Conservation (phyloP, 2,329 filamentous ascomycete species). For the Geoglossum cookeanum region DNA sequence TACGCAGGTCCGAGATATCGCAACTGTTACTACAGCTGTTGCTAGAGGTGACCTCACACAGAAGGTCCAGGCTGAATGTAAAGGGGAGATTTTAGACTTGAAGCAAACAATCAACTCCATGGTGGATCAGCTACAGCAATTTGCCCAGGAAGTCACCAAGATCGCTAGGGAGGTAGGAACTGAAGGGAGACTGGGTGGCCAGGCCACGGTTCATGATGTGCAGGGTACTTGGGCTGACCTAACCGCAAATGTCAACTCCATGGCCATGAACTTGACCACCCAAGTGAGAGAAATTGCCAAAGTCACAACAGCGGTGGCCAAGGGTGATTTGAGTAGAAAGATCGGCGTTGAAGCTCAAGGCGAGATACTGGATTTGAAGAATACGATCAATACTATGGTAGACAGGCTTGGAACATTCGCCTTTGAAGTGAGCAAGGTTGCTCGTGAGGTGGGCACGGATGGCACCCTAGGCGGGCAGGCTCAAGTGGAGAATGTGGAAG, state of each 20-base stretch:
- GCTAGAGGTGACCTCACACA: slow-evolving; percentile 81
- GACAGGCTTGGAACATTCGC: slow-evolving; percentile 44
- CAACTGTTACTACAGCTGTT: slow-evolving; percentile 51
- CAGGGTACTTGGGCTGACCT: slow-evolving; percentile 95
- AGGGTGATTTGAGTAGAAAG: slow-evolving; percentile 87
- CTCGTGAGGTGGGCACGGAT: slow-evolving; percentile 44
- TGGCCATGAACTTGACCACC: slow-evolving; percentile 95
- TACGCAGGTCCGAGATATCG: slow-evolving; percentile 86
- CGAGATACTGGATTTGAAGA: slow-evolving; percentile 88
- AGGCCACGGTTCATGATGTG: slow-evolving; percentile 89
- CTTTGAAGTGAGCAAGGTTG: slow-evolving; percentile 46
- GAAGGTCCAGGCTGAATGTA: slow-evolving; percentile 84
- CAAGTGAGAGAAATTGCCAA: slow-evolving; percentile 96
- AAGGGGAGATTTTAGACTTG: slow-evolving; percentile 80
- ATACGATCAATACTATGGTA: slow-evolving; percentile 59
- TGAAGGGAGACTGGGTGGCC: slow-evolving; percentile 80
- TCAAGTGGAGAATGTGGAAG: slow-evolving; percentile 44
- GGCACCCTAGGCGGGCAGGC: slow-evolving; percentile 45
- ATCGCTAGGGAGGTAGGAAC: slow-evolving; percentile 93
- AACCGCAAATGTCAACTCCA: slow-evolving; percentile 90
- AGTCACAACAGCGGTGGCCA: slow-evolving; percentile 87
- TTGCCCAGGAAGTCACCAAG: slow-evolving; percentile 91
- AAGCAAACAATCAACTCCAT: slow-evolving; percentile 99
- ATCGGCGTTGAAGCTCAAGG: slow-evolving; percentile 86
- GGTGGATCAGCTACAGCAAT: slow-evolving; percentile 94